phyloP scores from a whole-genome alignment of 306 rosid genomes.

The Dryas octopetala region DNA sequence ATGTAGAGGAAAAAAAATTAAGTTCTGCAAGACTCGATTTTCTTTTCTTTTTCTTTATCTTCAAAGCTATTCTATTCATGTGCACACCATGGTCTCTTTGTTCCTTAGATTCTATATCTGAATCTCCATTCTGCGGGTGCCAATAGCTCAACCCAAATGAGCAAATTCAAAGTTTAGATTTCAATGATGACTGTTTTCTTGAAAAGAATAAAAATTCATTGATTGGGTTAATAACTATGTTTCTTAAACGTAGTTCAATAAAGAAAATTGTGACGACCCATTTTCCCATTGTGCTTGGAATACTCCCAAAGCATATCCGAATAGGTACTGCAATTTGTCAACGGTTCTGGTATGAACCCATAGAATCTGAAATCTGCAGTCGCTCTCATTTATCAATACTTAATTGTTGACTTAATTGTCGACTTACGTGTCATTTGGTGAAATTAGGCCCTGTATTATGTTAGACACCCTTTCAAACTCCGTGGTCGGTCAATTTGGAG shows the following conservation, averaged over 20 bases:
- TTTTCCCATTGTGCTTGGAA: too few species aligned
- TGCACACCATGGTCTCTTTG: too few species aligned
- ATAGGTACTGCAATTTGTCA: not conserved
- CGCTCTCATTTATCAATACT: not conserved
- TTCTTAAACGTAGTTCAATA: too few species aligned
- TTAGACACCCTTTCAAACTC: conserved; percentile 12
- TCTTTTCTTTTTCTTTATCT: not conserved
- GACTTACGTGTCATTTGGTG: not conserved
- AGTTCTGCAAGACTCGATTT: not conserved
- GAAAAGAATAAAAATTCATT: too few species aligned
- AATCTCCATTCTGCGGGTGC: too few species aligned
- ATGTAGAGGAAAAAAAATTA: conserved; percentile 14
- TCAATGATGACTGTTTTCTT: too few species aligned
- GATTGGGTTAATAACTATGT: too few species aligned
- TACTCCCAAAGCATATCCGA: not conserved
- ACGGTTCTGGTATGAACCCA: conserved; percentile 25
- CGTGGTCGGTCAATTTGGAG: conserved; percentile 18
- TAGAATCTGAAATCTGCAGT: conserved; percentile 7
- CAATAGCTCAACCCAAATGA: too few species aligned
- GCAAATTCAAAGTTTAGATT: too few species aligned
- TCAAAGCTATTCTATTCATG: not conserved
- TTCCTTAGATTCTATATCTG: too few species aligned
- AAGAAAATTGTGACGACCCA: too few species aligned
- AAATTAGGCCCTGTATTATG: not conserved
- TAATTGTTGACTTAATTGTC: conserved; percentile 10